Evolutionary conservation across 306 rosid genomes (phyloP).

Genomic region (Cucumis cinereus): DNA sequence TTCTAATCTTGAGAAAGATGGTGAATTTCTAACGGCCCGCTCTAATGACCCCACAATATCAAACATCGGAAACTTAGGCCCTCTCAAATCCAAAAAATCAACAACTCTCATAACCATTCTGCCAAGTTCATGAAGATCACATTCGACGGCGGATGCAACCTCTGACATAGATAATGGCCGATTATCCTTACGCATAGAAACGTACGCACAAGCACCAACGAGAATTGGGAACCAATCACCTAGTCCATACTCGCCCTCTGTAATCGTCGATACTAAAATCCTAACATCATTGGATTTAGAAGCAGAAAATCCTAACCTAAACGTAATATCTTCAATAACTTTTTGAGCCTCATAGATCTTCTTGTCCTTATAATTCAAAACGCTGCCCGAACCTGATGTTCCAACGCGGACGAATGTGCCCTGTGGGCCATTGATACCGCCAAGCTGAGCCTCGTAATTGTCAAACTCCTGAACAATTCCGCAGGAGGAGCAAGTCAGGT

Average conservation of each 20-base stretch:
- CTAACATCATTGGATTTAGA: constrained; percentile 22
- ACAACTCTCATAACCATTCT: constrained; percentile 48
- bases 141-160: constrained; percentile 27
- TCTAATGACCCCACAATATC: constrained; percentile 43
- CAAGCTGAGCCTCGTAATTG: constrained; percentile 34
- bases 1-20: constrained; percentile 10
- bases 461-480: constrained; percentile 40
- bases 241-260: constrained; percentile 51
- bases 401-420: constrained; percentile 52
- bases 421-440: constrained; percentile 36
- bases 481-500: constrained; percentile 26
- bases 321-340: constrained; percentile 27
- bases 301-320: constrained; percentile 26
- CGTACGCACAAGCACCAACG: constrained; percentile 57
- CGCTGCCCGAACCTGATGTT: constrained; percentile 36
- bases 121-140: constrained; percentile 47
- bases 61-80: constrained; percentile 35
- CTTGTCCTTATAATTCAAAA: constrained; percentile 26
- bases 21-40: constrained; percentile 29
- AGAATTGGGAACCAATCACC: constrained; percentile 58
- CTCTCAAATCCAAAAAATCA: constrained; percentile 34
- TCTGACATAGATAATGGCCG: constrained; percentile 44
- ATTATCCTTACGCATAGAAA: constrained; percentile 41
- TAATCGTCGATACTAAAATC: constrained; percentile 32
- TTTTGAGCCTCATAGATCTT: constrained; percentile 35